Evolutionary conservation across 345 rosid genomes (phyloP).

Genomic region (Corymbia maculata): DNA sequence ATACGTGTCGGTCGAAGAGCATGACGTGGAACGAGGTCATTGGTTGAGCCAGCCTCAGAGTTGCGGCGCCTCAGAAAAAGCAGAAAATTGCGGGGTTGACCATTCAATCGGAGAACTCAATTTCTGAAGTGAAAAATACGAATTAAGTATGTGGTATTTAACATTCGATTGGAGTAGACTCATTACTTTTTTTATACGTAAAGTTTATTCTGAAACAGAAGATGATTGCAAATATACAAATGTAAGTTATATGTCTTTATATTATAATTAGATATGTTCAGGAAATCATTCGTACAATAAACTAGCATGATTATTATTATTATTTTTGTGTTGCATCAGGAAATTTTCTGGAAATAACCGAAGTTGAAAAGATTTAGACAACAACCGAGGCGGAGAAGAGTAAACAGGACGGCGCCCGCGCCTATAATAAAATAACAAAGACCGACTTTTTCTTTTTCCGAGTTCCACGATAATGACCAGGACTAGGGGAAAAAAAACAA

Average conservation of each 20-base stretch:
- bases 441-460: not conserved
- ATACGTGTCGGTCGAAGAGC: not conserved
- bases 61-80: not conserved
- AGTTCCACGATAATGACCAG: not conserved
- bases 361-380: not conserved
- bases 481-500: not conserved
- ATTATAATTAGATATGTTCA: not conserved
- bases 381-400: not conserved
- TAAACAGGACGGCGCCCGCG: not conserved
- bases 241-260: not conserved
- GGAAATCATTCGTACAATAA: not conserved
- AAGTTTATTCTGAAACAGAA: not conserved
- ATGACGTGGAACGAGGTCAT: not conserved
- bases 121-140: not conserved
- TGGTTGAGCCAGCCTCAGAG: not conserved
- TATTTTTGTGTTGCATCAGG: not conserved
- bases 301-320: not conserved
- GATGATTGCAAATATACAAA: not conserved
- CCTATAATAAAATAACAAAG: not conserved
- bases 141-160: not conserved
- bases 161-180: not conserved
- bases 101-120: not conserved
- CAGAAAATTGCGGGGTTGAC: not conserved
- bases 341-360: not conserved
- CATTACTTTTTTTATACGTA: not conserved